These are phyloP conservation scores for Candida anglica DNA, from an alignment of 805 yeast genomes.

Conservation along the genomic window DNA sequence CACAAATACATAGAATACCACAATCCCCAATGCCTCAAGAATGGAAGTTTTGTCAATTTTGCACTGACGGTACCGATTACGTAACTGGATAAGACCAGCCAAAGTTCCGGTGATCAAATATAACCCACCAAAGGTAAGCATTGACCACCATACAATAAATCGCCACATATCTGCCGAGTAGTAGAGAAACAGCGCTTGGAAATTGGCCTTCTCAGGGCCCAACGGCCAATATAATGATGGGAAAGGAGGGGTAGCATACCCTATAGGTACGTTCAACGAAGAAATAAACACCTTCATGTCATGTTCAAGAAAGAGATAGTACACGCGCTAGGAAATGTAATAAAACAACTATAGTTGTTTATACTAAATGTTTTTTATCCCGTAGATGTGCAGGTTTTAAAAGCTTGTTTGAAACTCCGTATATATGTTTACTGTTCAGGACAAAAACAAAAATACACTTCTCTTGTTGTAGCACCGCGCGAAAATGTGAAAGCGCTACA, in stretches of 20 bases:
- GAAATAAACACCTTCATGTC: slow-evolving; percentile 22
- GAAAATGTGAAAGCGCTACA: too few species aligned
- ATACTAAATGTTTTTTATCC: too few species aligned
- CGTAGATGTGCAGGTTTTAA: too few species aligned
- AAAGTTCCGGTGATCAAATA: slow-evolving; percentile 62
- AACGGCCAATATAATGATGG: slow-evolving; percentile 81
- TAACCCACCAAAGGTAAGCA: slow-evolving; percentile 61
- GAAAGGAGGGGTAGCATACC: slow-evolving; percentile 73
- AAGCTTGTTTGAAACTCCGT: too few species aligned
- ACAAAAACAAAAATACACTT: too few species aligned
- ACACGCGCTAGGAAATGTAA: too few species aligned
- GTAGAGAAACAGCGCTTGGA: slow-evolving; percentile 57
- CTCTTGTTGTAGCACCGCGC: too few species aligned
- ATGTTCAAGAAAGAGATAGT: not conserved
- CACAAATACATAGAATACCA: slow-evolving; percentile 43
- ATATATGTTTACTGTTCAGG: too few species aligned
- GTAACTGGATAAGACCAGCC: slow-evolving; percentile 37
- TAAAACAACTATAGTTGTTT: too few species aligned
- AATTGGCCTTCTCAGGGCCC: slow-evolving; percentile 31
- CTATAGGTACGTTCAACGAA: slow-evolving; percentile 66
- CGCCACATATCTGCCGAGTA: slow-evolving; percentile 71
- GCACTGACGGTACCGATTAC: slow-evolving; percentile 20
- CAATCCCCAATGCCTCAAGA: slow-evolving; percentile 34
- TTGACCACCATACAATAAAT: slow-evolving; percentile 79
- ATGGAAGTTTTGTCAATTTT: slow-evolving; percentile 6